phyloP scores from a whole-genome alignment of 75 land plant species.

The Gnetum montanum region DNA sequence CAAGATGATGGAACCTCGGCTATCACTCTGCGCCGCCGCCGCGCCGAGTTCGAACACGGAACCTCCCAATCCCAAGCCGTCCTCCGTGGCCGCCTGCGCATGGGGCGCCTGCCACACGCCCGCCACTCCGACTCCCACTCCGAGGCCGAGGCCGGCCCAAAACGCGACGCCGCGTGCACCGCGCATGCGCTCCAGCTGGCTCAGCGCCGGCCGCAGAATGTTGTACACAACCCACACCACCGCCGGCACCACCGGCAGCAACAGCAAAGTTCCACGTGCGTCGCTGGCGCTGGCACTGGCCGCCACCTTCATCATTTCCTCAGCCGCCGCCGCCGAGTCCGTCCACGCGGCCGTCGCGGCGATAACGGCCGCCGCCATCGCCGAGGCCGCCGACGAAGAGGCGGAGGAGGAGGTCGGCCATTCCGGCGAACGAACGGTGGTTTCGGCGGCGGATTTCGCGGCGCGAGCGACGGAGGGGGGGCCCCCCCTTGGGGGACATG shows the following conservation, averaged over 20 bases:
- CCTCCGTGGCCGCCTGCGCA: slow-evolving; percentile 10
- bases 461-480: too few species aligned
- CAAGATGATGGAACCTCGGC: slow-evolving; percentile 53
- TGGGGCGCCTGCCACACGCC: background rate
- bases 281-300: slow-evolving; percentile 44
- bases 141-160: slow-evolving; percentile 27
- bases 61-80: slow-evolving; percentile 27
- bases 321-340: slow-evolving; percentile 64
- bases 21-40: slow-evolving; percentile 38
- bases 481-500: too few species aligned
- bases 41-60: slow-evolving; percentile 13
- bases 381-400: background rate
- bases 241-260: slow-evolving; percentile 61
- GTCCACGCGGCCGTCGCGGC: slow-evolving; percentile 9
- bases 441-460: too few species aligned
- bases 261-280: slow-evolving; percentile 56
- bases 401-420: too few species aligned
- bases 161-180: slow-evolving; percentile 38
- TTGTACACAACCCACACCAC: slow-evolving; percentile 81
- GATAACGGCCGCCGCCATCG: background rate
- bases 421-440: too few species aligned
- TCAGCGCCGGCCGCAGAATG: slow-evolving; percentile 78
- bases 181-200: slow-evolving; percentile 75
- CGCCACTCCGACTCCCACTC: background rate
- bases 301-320: slow-evolving; percentile 53